Percentiles rank a stretch among this genome's conserved stretches.
Evolutionary conservation across 2,329 filamentous ascomycete species (phyloP).

Genomic region (Torrubiellomyces zombiae): DNA sequence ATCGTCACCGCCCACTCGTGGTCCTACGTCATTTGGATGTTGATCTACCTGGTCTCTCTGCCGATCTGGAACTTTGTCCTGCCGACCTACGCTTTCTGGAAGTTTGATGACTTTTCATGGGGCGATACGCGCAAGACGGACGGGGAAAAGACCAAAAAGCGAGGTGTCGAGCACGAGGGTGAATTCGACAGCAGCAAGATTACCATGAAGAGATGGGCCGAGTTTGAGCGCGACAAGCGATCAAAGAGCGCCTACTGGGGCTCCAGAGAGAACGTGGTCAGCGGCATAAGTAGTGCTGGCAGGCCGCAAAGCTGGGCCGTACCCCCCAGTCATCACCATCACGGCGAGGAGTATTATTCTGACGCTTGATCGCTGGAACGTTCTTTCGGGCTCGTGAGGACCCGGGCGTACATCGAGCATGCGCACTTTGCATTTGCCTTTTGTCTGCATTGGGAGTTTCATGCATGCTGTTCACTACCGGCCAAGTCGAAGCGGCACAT

Average conservation of each 20-base stretch:
- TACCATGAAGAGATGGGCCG: slow-evolving; percentile 96
- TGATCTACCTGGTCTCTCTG: slow-evolving; percentile 83
- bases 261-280: slow-evolving; percentile 31
- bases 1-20: slow-evolving; percentile 83
- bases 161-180: slow-evolving; percentile 72
- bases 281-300: too few relatives aligned
- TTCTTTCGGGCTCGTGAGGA: slow-evolving; percentile 1
- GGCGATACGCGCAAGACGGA: slow-evolving; percentile 93
- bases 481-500: too few relatives aligned
- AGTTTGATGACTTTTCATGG: slow-evolving; percentile 99
- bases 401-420: neutral
- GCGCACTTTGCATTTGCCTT: too few relatives aligned
- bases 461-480: too few relatives aligned
- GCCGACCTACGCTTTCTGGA: slow-evolving; percentile 92
- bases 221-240: slow-evolving; percentile 64
- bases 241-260: slow-evolving; percentile 33
- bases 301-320: slow-evolving; percentile 25
- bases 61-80: slow-evolving; percentile 97
- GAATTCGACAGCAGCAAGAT: slow-evolving; percentile 99
- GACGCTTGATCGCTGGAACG: slow-evolving; percentile 22
- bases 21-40: slow-evolving; percentile 91
- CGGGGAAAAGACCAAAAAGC: slow-evolving; percentile 78
- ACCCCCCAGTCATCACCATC: slow-evolving; percentile 25
- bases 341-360: slow-evolving; percentile 39
- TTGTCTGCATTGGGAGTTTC: too few relatives aligned